Percentiles rank a stretch among this genome's conserved stretches.
These are phyloP conservation scores for Penicillium sp. DNA, from an alignment of 2,329 filamentous ascomycete species.

Conservation along the genomic window DNA sequence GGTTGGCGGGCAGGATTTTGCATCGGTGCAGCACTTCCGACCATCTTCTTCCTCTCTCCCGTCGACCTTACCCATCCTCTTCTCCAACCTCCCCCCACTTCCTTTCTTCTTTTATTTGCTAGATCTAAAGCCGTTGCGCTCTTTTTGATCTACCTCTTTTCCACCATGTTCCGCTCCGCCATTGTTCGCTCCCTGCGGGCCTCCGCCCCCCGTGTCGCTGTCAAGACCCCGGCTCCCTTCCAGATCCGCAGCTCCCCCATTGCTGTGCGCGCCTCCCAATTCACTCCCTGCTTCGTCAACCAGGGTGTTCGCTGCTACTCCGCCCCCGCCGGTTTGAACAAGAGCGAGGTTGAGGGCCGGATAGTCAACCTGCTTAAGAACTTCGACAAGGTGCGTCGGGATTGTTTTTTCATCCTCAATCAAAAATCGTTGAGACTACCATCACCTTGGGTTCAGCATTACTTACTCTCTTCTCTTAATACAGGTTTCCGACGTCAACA, in stretches of 20 bases:
- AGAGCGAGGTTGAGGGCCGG: conserved; percentile 84
- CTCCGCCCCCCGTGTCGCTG: conserved; percentile 48
- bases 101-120: conserved; percentile 10
- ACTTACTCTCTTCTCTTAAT: conserved; percentile 6
- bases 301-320: conserved; percentile 82
- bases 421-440: neutral
- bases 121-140: conserved; percentile 20
- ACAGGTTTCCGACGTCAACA: conserved; percentile 41
- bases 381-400: conserved; percentile 82
- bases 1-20: conserved; percentile 37
- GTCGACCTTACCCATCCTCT: conserved; percentile 12
- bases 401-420: conserved; percentile 5
- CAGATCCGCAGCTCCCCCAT: conserved; percentile 61
- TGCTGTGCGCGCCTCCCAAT: conserved; percentile 58
- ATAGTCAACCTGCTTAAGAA: conserved; percentile 91
- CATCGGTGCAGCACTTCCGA: conserved; percentile 31
- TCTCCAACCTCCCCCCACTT: conserved; percentile 17
- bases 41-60: conserved; percentile 25
- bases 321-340: conserved; percentile 72
- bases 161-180: conserved; percentile 85
- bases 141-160: conserved; percentile 4
- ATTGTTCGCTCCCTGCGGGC: conserved; percentile 73
- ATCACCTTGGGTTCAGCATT: neutral
- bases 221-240: conserved; percentile 60
- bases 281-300: conserved; percentile 63